Conservation (phyloP, 768 basidiomycete species). For the Kockovaella imperatae region DNA sequence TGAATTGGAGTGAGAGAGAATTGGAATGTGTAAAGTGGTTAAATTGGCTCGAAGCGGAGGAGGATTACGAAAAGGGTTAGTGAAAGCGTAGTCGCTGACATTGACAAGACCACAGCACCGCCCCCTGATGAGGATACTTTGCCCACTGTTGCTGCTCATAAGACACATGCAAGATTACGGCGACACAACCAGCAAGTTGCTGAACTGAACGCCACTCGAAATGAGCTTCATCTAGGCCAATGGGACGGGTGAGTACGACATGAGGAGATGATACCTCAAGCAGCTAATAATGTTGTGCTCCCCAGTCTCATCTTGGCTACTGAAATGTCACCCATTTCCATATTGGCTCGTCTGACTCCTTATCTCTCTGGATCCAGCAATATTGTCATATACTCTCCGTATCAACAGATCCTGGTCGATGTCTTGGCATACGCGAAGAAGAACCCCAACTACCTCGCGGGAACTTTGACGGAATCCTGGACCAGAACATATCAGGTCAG, state of each 20-base stretch:
- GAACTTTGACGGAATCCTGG: slow-evolving; percentile 78
- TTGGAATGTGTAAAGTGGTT: slow-evolving; percentile 50
- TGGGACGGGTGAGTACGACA: slow-evolving; percentile 67
- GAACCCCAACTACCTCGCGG: slow-evolving; percentile 62
- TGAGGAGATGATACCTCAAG: not conserved
- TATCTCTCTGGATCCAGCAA: slow-evolving; percentile 79
- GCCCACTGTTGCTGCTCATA: slow-evolving; percentile 14
- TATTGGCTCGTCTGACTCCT: slow-evolving; percentile 63
- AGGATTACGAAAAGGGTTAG: slow-evolving; percentile 53
- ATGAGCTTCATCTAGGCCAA: slow-evolving; percentile 75
- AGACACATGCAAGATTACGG: slow-evolving; percentile 33
- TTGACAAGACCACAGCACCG: slow-evolving; percentile 11
- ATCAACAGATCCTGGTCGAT: slow-evolving; percentile 71
- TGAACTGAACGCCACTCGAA: slow-evolving; percentile 56
- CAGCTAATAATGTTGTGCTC: not conserved
- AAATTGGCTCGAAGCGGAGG: slow-evolving; percentile 85
- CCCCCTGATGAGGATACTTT: slow-evolving; percentile 29
- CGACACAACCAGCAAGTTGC: slow-evolving; percentile 70
- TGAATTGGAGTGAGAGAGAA: slow-evolving; percentile 70
- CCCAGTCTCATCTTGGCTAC: slow-evolving; percentile 68
- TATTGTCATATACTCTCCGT: slow-evolving; percentile 77
- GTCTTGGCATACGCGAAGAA: slow-evolving; percentile 64
- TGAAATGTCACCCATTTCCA: slow-evolving; percentile 74
- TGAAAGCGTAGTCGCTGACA: not conserved
- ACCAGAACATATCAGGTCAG: slow-evolving; percentile 76